Percentiles rank a stretch among this genome's conserved stretches.
phyloP scores from a whole-genome alignment of 2,329 filamentous ascomycete genomes.

The Clarireedia monteithiana region DNA sequence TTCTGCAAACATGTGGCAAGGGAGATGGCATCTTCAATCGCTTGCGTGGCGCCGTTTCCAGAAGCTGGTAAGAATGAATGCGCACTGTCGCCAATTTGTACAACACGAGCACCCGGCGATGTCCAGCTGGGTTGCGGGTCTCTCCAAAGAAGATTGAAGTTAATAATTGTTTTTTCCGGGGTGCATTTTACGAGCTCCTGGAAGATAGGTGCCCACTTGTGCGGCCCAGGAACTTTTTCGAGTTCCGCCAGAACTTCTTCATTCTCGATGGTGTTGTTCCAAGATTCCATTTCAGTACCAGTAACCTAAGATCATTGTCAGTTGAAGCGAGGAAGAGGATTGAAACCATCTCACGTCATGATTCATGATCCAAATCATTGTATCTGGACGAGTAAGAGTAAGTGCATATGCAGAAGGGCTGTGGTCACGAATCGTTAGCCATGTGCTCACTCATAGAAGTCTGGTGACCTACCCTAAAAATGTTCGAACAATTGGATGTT shows the following conservation, averaged over 20 bases:
- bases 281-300: conserved; percentile 41
- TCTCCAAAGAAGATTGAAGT: conserved; percentile 28
- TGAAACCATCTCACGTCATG: too few relatives aligned
- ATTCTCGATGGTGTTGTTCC: conserved; percentile 26
- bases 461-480: too few relatives aligned
- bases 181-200: conserved; percentile 19
- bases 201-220: conserved; percentile 17
- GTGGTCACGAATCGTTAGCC: too few relatives aligned
- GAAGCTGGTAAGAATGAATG: conserved; percentile 64
- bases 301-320: conserved; percentile 33
- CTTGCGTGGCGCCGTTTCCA: conserved; percentile 51
- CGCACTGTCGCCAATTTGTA: conserved; percentile 55
- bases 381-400: too few relatives aligned
- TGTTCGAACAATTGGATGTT: too few relatives aligned
- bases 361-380: too few relatives aligned
- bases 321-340: too few relatives aligned
- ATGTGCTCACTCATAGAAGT: too few relatives aligned
- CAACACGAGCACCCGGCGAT: conserved; percentile 23
- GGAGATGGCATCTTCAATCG: conserved; percentile 33
- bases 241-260: conserved; percentile 21
- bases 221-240: conserved; percentile 8
- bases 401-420: too few relatives aligned
- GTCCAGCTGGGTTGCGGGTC: conserved; percentile 27
- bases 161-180: conserved; percentile 16
- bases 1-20: conserved; percentile 28